A percentile compares a stretch with the other conserved stretches of the same genome.
These are phyloP conservation scores for Eucalyptus pumila DNA, from an alignment of 345 rosid genomes.

Conservation along the genomic window DNA sequence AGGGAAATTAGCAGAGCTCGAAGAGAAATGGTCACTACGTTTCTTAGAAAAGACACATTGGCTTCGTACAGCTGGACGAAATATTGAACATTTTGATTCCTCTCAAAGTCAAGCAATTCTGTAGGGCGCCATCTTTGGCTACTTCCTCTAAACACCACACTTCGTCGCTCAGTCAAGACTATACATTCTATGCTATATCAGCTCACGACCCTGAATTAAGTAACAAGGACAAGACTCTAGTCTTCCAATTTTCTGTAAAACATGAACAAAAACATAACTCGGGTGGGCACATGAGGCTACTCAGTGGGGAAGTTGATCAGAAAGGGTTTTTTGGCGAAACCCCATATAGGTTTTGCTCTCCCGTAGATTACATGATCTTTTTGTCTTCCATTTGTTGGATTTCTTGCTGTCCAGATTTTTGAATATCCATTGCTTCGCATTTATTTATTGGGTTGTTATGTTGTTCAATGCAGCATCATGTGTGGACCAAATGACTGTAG, in stretches of 20 bases:
- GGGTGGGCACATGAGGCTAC: slow-evolving; percentile 95
- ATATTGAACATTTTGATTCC: slow-evolving; percentile 5
- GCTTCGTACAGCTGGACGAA: slow-evolving; percentile 3
- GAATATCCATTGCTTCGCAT: not conserved
- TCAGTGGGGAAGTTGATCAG: slow-evolving; percentile 80
- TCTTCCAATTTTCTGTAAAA: slow-evolving; percentile 35
- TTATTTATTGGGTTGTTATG: not conserved
- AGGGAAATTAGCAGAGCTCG: no score
- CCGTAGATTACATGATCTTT: slow-evolving; percentile 50
- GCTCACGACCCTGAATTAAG: slow-evolving; percentile 33
- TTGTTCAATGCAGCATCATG: slow-evolving; percentile 64
- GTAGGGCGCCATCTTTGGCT: slow-evolving; percentile 13
- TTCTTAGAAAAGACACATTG: not conserved
- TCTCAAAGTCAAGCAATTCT: not conserved
- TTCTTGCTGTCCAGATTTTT: not conserved
- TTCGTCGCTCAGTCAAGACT: slow-evolving; percentile 53
- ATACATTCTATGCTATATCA: slow-evolving; percentile 47
- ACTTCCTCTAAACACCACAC: slow-evolving; percentile 30
- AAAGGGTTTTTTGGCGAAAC: slow-evolving; percentile 90
- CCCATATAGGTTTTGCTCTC: slow-evolving; percentile 71
- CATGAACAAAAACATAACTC: slow-evolving; percentile 68
- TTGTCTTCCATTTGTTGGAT: slow-evolving; percentile 15
- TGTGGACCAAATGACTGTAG: slow-evolving; percentile 98
- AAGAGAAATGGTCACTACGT: slow-evolving; percentile 15
- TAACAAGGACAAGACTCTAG: slow-evolving; percentile 29